Evolutionary conservation across 306 rosid species (phyloP).

Genomic region (Parietaria judaica): DNA sequence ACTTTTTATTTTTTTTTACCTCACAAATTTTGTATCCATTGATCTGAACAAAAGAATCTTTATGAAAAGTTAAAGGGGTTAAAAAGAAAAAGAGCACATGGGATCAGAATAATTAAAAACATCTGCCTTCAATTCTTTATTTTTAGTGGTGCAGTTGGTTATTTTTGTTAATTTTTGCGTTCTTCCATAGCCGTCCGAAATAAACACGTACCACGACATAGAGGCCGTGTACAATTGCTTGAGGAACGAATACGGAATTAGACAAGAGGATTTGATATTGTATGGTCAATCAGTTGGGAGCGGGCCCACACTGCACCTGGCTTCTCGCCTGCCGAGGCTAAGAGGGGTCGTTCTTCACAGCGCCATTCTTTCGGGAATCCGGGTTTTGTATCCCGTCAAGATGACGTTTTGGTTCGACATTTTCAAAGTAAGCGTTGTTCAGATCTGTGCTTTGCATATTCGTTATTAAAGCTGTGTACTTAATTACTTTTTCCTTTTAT

Average conservation of each 20-base stretch:
- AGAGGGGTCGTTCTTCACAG: conserved; percentile 98
- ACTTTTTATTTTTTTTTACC: not conserved
- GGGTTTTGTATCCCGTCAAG: conserved; percentile 89
- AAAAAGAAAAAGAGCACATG: conserved; percentile 11
- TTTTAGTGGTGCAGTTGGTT: conserved; percentile 11
- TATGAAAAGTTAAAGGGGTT: not conserved
- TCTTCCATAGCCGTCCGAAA: conserved; percentile 72
- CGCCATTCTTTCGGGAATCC: conserved; percentile 90
- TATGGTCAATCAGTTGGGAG: conserved; percentile 99
- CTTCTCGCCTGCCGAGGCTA: conserved; percentile 56
- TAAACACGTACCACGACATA: conserved; percentile 85
- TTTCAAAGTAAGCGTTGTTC: conserved; percentile 58
- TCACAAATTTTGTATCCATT: not conserved
- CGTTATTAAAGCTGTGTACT: not conserved
- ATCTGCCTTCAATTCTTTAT: not conserved
- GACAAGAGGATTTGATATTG: conserved; percentile 81
- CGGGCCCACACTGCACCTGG: conserved; percentile 90
- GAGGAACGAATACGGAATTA: conserved; percentile 61
- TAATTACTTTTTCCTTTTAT: conserved; percentile 22
- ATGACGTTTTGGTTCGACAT: conserved; percentile 97
- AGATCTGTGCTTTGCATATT: conserved; percentile 7
- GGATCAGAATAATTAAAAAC: conserved; percentile 5
- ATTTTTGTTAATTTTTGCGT: conserved; percentile 24
- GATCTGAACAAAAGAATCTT: conserved; percentile 3
- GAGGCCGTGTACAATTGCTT: conserved; percentile 93